Conservation (phyloP, 148 eudicot species). For the Chenopodium berlandieri region DNA sequence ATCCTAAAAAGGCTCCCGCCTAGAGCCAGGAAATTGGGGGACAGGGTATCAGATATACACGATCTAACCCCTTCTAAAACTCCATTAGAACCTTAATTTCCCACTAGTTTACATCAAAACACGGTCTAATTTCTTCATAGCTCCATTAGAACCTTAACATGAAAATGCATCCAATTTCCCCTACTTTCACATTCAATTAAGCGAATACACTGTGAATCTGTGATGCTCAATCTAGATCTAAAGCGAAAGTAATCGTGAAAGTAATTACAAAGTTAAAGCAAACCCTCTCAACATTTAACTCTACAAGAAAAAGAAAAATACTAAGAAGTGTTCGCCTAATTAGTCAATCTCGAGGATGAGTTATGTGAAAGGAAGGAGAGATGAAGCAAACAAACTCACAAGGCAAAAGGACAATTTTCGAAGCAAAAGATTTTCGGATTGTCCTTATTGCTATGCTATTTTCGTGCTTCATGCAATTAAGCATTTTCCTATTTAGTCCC, state of each 20-base stretch:
- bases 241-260: neutral
- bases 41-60: neutral
- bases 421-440: neutral
- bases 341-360: neutral
- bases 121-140: no score
- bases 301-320: neutral
- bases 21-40: no score
- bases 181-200: no score
- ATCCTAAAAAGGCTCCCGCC: neutral
- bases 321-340: neutral
- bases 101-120: no score
- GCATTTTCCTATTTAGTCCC: neutral
- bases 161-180: no score
- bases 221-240: neutral
- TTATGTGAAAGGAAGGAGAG: no score
- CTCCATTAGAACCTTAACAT: no score
- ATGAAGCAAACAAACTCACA: neutral
- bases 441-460: neutral
- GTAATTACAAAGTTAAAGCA: neutral
- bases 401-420: neutral
- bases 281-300: neutral
- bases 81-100: neutral
- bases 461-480: neutral
- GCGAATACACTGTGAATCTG: neutral
- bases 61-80: neutral